Conservation (phyloP, 2,329 filamentous ascomycete genomes). For the Pseudogymnoascus sp. region DNA sequence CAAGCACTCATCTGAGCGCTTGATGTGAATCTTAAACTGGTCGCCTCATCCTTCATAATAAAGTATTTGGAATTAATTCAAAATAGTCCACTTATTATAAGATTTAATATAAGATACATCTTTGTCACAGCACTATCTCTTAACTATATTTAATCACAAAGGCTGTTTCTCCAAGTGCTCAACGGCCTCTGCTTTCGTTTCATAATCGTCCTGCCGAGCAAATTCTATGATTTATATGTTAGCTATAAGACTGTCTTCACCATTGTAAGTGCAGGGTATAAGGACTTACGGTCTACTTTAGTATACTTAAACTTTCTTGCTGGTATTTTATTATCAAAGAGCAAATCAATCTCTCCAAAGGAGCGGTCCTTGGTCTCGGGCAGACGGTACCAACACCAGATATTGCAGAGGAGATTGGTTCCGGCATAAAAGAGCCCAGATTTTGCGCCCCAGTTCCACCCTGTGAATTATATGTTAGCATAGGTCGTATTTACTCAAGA, state of each 20-base stretch:
- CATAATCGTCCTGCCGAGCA: not conserved
- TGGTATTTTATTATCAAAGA: constrained; percentile 62
- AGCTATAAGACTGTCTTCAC: not conserved
- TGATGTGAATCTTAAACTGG: too few relatives aligned
- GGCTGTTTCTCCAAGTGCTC: not conserved
- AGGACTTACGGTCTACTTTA: constrained; percentile 14
- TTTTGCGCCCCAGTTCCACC: constrained; percentile 29
- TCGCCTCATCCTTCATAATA: too few relatives aligned
- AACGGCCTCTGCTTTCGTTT: not conserved
- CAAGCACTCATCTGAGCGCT: too few relatives aligned
- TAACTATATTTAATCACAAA: not conserved
- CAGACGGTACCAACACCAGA: constrained; percentile 42
- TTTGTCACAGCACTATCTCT: not conserved
- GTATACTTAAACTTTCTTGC: constrained; percentile 25
- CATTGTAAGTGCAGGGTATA: not conserved
- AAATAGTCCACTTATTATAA: not conserved
- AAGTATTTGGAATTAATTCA: not conserved
- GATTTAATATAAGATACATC: not conserved
- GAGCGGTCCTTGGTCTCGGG: constrained; percentile 72
- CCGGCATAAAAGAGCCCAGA: constrained; percentile 27
- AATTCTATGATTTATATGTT: constrained; percentile 1
- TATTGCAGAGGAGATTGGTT: constrained; percentile 25
- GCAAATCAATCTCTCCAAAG: constrained; percentile 74
- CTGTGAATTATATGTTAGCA: constrained; percentile 12
- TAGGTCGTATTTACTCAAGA: not conserved